Base-by-base conservation (phyloP, 2,329 filamentous ascomycete genomes). In the Lithohypha guttulata region DNA sequence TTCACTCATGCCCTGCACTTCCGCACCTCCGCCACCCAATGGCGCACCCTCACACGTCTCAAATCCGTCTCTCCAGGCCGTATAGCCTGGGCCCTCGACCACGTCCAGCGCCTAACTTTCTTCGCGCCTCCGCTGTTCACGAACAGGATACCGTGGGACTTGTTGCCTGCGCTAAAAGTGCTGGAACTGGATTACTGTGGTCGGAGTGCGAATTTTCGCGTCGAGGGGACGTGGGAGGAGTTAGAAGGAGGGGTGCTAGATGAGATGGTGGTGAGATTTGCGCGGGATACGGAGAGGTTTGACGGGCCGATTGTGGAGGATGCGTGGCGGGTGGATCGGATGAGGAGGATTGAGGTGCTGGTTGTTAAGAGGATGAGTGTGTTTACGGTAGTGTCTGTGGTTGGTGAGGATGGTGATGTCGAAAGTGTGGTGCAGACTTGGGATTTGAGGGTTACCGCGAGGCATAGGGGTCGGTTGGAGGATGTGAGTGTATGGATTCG, bases 231-330 rank as follows among this genome's bases (percentile, higher is more conserved):
- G 3, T 13, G 15, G 5, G 27, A 13, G 22, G 33, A 35, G 33
- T 15, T 35, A n/a, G 20, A 26, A 21, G 21, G 19, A 4, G 33
- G 33, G 4, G 7, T 13, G 11, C 33, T 35, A 17, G 33, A 35
- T 17, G 4, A 20, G 3, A 11, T 35, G 33, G 27, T 35, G 4
- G 20, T 35, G 11, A 13, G n/a, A 3, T 35, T 35, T 27, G 33
- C 33, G 9, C 4, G 33, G n/a, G 33, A 35, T 27, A 35, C 19
- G 6, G 33, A 35, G 17, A 35, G 33, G 15, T 35, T 35, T 26
- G 33, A 35, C 21, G 22, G 20, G 22, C 33, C 33, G n/a, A 13
- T 35, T 9, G 33, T 35, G 21, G 33, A 35, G 21, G 33, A 35
- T 26, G 33, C 33, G 7, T 35, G 33, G 33, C 11, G 33, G 7